Evolutionary conservation across 2,329 filamentous ascomycete genomes (phyloP), one percentile per base, ranked within the genome.

Genomic region (Sporothrix inflata): DNA sequence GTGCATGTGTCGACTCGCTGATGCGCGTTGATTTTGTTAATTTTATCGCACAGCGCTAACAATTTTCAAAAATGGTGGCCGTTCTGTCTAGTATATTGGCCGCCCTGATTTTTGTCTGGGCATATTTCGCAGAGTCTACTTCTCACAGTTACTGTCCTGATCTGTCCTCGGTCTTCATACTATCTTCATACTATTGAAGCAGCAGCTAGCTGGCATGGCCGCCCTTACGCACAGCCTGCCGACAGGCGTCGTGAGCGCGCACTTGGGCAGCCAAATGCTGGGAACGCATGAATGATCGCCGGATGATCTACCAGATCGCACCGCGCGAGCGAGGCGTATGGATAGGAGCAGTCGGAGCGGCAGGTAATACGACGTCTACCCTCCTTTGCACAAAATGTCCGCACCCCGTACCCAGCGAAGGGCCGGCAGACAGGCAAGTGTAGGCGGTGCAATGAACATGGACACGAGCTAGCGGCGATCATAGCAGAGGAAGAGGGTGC

Each of bases 281-380:
- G 65, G 67, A 45, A 57, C 67, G 67, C 67, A 69, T 69, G 51
- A 69, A 60, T 45, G 67, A 69, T 69, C 49, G 27, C 47, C 24
- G n/a, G 49, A 51, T n/a, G 66, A 69, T 69, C 66, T 49, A 38
- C 66, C 5, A 38, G 49, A 69, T 55, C 49, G 66, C 47, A 19
- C 66, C 66, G 42, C 16, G 9, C 14, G 42, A 51, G 24, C 24
- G 27, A n/a, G 24, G 24, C 14, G 45, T n/a, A 34, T 49, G 42
- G 65, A 24, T 5, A 34, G 38, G n/a, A 27, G 38, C 38, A 27
- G 38, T 45, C n/a, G 12, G 60, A 45, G 60, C 38, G 38, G 38
- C 21, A 45, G 40, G 11, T 45, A n/a, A n/a, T n/a, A 42, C 38
- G 38, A 63, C 34, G 7, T 45, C 38, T 19, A 7, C 38, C 38